Evolutionary conservation across 1,139 yeast species (phyloP).

Genomic region (Candida tetrigidarum): DNA sequence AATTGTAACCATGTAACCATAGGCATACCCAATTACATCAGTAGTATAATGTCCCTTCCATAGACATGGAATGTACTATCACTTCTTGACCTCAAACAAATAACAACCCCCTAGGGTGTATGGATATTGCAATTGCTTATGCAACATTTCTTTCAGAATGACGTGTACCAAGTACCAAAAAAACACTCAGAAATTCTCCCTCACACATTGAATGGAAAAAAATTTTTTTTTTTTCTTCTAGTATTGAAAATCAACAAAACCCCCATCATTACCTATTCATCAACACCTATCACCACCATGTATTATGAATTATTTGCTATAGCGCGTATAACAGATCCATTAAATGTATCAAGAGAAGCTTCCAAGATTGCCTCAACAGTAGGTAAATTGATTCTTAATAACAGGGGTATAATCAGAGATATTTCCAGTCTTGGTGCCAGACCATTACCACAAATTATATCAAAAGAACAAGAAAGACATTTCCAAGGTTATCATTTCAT

Average conservation of each 20-base stretch:
- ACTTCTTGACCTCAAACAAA: too few species aligned
- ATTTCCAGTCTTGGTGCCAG: conserved; percentile 79
- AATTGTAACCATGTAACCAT: too few species aligned
- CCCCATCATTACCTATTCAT: neutral
- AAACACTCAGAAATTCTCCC: too few species aligned
- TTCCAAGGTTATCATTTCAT: conserved; percentile 89
- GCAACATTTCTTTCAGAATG: too few species aligned
- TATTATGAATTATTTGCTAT: conserved; percentile 90
- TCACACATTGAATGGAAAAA: too few species aligned
- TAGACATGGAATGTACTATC: too few species aligned
- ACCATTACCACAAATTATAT: conserved; percentile 78
- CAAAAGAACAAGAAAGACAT: conserved; percentile 87
- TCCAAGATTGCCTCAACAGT: conserved; percentile 74
- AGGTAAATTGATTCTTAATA: conserved; percentile 80
- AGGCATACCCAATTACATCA: too few species aligned
- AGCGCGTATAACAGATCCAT: conserved; percentile 73
- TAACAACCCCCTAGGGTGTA: too few species aligned
- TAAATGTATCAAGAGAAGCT: conserved; percentile 63
- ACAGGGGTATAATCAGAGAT: conserved; percentile 90
- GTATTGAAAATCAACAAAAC: neutral
- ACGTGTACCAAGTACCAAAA: too few species aligned
- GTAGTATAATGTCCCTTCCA: too few species aligned
- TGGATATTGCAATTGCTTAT: too few species aligned
- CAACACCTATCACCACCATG: conserved; percentile 46
- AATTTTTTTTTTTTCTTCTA: neutral